phyloP scores from a whole-genome alignment of 495 filamentous ascomycete species.

The Podospora pseudoanserina region DNA sequence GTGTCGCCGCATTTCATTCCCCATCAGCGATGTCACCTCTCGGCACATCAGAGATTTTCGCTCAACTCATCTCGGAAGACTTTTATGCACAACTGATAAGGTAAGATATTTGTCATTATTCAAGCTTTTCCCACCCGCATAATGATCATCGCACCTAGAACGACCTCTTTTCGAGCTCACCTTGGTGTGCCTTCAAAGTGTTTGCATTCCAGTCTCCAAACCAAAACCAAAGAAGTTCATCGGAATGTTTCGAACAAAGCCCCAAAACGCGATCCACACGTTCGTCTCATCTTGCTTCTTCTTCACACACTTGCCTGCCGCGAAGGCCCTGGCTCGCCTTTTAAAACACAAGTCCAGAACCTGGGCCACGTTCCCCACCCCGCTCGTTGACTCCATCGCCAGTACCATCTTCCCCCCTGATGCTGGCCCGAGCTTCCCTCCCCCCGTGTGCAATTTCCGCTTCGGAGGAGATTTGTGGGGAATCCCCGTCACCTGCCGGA shows the following conservation, averaged over 20 bases:
- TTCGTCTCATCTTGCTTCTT: not conserved
- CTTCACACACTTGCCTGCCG: not conserved
- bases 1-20: not conserved
- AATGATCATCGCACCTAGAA: not conserved
- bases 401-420: not conserved
- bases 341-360: not conserved
- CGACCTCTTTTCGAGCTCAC: too few relatives aligned
- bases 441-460: not conserved
- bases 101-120: not conserved
- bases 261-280: not conserved
- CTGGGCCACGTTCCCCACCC: too few relatives aligned
- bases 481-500: not conserved
- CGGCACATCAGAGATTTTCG: not conserved
- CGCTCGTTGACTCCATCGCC: not conserved
- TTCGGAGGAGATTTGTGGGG: not conserved
- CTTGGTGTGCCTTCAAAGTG: not conserved
- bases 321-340: not conserved
- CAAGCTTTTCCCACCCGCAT: not conserved
- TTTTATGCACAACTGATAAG: not conserved
- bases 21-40: not conserved
- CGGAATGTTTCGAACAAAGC: not conserved
- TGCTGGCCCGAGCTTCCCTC: not conserved
- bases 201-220: not conserved
- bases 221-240: not conserved
- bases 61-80: not conserved